Base-by-base conservation (phyloP, 2,329 filamentous ascomycete genomes). In the Knufia petricola region DNA sequence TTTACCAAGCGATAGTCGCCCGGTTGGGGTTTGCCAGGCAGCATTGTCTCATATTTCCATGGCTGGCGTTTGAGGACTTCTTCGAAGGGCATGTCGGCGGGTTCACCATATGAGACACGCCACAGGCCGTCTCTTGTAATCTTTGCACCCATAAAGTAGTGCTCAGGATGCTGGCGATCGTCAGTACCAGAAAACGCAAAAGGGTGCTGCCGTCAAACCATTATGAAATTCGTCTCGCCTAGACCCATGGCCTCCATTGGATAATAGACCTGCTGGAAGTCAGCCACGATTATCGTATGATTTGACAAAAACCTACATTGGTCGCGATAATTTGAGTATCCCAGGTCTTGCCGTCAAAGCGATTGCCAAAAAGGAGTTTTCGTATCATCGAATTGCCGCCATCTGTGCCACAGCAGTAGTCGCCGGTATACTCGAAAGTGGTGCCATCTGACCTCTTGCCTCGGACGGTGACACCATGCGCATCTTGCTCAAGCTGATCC, bases 41-140 rank as follows among this genome's bases (percentile, higher is more conserved):
- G 67, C 52, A 83, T 78, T 23, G 69, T 61, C 51, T 75, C 69
- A 58, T 75, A 83, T 50, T 77, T 79, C 52, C 62, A 62, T 1
- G 75, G 70, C 53, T 78, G 77, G 4, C 78, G 70, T 21, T 66
- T 67, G 23, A 69, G 61, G 47, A 79, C 69, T 59, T 82, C 68
- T 9, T 79, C 76, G 30, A 60, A 64, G 0, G 70, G 72, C 10
- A 82, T 67, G 1, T 71, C 73, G 0, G 71, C 66, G 0, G 64
- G 64, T 54, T 83, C 80, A 46, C 77, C 78, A 56, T 83, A 83
- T 0, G 79, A 79, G 30, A 83, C 74, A 12, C 79, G 74, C 66
- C 79, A 83, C 8, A 83, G 62, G 0, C 77, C 77, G 47, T 81
- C 77, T 1, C 64, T 65, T 1, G 73, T 77, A 52, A 83, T 76